A percentile compares a stretch with the other conserved stretches of the same genome.
Conservation (phyloP, 495 filamentous ascomycete genomes). For the Xylaria acuta region DNA sequence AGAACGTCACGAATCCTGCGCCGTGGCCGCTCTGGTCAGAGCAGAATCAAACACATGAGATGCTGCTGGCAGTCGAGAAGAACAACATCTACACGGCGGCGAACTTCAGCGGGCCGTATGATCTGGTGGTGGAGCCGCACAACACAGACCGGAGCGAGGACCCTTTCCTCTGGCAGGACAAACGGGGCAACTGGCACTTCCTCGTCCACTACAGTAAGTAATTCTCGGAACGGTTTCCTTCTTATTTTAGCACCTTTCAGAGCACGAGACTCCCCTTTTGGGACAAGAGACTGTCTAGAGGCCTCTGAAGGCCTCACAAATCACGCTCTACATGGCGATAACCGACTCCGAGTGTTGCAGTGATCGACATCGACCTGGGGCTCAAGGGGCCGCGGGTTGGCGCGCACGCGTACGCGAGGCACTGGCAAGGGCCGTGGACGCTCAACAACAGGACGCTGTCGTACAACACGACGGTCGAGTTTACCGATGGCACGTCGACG, state of each 20-base stretch:
- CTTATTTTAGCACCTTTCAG: not conserved
- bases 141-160: slow-evolving; percentile 44
- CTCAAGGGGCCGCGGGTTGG: slow-evolving; percentile 48
- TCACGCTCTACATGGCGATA: not conserved
- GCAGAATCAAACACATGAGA: slow-evolving; percentile 23
- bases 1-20: slow-evolving; percentile 40
- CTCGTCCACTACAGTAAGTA: slow-evolving; percentile 39
- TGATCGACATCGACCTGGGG: slow-evolving; percentile 45
- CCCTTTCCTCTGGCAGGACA: slow-evolving; percentile 51
- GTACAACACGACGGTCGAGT: slow-evolving; percentile 47
- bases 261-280: not conserved
- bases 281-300: not conserved
- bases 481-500: slow-evolving; percentile 41
- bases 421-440: slow-evolving; percentile 47
- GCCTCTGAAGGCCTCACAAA: not conserved
- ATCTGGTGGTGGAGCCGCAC: slow-evolving; percentile 29
- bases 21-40: slow-evolving; percentile 39
- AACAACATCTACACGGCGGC: slow-evolving; percentile 31
- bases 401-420: slow-evolving; percentile 45
- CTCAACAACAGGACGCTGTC: slow-evolving; percentile 41
- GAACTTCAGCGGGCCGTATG: slow-evolving; percentile 26
- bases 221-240: not conserved
- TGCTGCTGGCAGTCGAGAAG: slow-evolving; percentile 31
- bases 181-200: slow-evolving; percentile 49
- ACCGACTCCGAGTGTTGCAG: not conserved